Conservation (phyloP, 306 rosid genomes). For the Lathyrus aphaca region DNA sequence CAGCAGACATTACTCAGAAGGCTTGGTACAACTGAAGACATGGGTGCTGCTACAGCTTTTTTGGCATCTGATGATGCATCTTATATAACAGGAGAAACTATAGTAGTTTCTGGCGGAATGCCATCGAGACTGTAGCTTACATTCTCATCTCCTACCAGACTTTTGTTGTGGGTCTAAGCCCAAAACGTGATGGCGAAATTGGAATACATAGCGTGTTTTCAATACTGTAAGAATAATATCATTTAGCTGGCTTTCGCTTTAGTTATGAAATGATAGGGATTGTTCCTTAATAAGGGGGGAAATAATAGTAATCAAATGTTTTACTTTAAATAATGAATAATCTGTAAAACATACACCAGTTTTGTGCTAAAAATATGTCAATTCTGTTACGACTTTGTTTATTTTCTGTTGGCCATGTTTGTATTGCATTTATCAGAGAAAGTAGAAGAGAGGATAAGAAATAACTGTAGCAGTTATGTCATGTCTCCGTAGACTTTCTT, state of each 20-base stretch:
- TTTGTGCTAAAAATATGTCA: not conserved
- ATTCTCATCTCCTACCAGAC: not conserved
- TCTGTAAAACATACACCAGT: not conserved
- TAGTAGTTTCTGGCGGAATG: slow-evolving; percentile 90
- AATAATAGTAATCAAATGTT: not conserved
- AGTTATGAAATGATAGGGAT: not conserved
- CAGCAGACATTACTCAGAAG: slow-evolving; percentile 64
- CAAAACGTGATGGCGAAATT: not conserved
- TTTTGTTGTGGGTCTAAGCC: slow-evolving; percentile 12
- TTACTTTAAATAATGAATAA: slow-evolving; percentile 14
- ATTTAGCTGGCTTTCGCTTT: not conserved
- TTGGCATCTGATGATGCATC: slow-evolving; percentile 92
- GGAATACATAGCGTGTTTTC: slow-evolving; percentile 12
- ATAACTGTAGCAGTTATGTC: no score
- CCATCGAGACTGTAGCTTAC: slow-evolving; percentile 78
- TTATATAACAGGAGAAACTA: slow-evolving; percentile 92
- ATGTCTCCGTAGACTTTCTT: no score
- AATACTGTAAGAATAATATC: slow-evolving; percentile 7
- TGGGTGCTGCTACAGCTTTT: slow-evolving; percentile 89
- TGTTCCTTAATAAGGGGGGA: not conserved
- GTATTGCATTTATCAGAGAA: not conserved
- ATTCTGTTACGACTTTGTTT: not conserved
- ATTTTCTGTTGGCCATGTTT: not conserved
- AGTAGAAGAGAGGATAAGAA: no score
- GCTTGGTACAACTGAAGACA: slow-evolving; percentile 91